Percentiles rank a stretch among this genome's conserved stretches.
phyloP scores from a whole-genome alignment of 306 rosid species.

The Vigna radiata region DNA sequence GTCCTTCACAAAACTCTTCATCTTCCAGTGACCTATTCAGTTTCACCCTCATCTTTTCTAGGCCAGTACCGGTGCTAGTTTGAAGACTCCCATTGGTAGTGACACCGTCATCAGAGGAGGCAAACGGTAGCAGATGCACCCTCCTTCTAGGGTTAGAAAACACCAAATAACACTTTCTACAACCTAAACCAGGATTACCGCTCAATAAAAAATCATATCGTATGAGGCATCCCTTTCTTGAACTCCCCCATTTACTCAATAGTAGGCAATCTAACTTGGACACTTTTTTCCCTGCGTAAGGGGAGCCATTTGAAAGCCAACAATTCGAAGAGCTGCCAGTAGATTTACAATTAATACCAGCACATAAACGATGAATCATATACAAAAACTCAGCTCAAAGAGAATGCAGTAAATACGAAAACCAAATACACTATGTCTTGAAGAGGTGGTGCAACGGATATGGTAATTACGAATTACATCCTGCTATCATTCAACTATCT shows the following conservation, averaged over 20 bases:
- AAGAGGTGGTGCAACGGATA: background rate
- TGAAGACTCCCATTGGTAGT: conserved; percentile 81
- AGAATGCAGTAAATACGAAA: conserved; percentile 14
- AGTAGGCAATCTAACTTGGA: conserved; percentile 54
- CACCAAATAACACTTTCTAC: conserved; percentile 53
- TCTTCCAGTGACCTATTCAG: conserved; percentile 70
- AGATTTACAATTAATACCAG: conserved; percentile 35
- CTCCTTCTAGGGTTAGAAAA: conserved; percentile 57
- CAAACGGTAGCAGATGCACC: conserved; percentile 51
- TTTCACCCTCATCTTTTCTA: conserved; percentile 73
- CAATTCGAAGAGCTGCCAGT: conserved; percentile 51
- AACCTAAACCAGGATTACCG: conserved; percentile 45
- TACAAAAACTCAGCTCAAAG: conserved; percentile 18
- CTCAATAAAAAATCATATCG: conserved; percentile 54
- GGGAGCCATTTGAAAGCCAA: conserved; percentile 45
- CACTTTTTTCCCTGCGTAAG: conserved; percentile 52
- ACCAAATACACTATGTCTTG: background rate
- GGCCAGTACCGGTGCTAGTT: conserved; percentile 65
- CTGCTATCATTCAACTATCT: background rate
- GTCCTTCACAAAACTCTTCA: conserved; percentile 75
- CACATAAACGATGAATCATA: background rate
- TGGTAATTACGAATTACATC: background rate
- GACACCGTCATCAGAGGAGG: conserved; percentile 82
- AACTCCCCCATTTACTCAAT: conserved; percentile 65
- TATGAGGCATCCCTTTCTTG: conserved; percentile 67